Evolutionary conservation across 2,329 filamentous ascomycete species (phyloP).

Genomic region (Fusarium brachygibbosum): DNA sequence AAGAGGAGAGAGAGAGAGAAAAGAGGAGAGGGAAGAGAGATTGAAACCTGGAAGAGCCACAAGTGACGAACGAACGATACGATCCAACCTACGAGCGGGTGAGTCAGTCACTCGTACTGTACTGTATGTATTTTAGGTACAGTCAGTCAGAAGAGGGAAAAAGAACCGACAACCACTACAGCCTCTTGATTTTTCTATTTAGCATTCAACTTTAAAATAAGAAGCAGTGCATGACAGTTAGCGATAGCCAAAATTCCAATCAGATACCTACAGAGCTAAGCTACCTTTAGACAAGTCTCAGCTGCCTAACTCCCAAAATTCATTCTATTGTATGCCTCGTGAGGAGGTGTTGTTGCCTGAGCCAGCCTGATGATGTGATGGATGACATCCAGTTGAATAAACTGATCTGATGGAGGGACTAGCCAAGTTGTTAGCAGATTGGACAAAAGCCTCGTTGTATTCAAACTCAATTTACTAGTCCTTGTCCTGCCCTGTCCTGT

Average conservation of each 20-base stretch:
- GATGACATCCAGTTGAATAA: not conserved
- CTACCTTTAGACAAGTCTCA: slow-evolving; percentile 18
- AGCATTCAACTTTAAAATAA: slow-evolving; percentile 5
- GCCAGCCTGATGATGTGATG: slow-evolving; percentile 23
- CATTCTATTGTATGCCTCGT: slow-evolving; percentile 18
- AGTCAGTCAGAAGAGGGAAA: slow-evolving; percentile 5
- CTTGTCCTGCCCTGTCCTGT: not conserved
- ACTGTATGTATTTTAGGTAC: not conserved
- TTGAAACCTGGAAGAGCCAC: slow-evolving; percentile 10
- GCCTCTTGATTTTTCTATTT: slow-evolving; percentile 7
- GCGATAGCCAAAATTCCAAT: slow-evolving; percentile 3
- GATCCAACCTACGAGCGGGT: not conserved
- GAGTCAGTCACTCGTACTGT: slow-evolving; percentile 20
- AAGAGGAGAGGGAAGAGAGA: not conserved
- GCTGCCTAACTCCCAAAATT: not conserved
- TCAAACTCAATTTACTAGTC: slow-evolving; percentile 29
- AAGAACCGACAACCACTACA: slow-evolving; percentile 31
- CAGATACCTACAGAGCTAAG: slow-evolving; percentile 14
- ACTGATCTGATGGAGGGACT: not conserved
- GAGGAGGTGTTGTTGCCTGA: slow-evolving; percentile 36
- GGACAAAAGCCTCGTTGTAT: not conserved
- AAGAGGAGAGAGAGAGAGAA: slow-evolving; percentile 5
- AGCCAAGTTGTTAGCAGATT: slow-evolving; percentile 1
- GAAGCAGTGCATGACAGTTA: slow-evolving; percentile 20
- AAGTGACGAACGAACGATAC: not conserved